These are phyloP conservation scores for Apiospora pterosperma DNA, from an alignment of 2,329 filamentous ascomycete genomes.

Conservation along the genomic window DNA sequence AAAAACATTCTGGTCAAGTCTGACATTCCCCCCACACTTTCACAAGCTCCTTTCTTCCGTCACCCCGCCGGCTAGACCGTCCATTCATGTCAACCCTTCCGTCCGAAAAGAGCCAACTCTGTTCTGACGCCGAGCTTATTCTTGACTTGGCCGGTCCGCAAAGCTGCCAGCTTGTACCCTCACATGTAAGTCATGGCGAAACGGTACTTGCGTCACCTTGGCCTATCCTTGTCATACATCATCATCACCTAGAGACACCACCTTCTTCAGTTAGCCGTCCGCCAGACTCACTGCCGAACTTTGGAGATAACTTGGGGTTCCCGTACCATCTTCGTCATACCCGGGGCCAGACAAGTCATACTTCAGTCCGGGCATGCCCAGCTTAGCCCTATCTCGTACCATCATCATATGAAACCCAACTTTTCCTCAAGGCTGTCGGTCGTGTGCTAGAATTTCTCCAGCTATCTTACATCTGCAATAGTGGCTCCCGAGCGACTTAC, in stretches of 20 bases:
- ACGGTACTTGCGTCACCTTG: background rate
- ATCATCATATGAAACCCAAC: background rate
- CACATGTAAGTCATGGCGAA: background rate
- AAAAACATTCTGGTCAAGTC: background rate
- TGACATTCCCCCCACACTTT: constrained; percentile 4
- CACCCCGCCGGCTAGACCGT: constrained; percentile 5
- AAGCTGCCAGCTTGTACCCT: background rate
- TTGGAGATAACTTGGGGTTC: background rate
- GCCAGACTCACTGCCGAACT: background rate
- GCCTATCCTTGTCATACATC: background rate
- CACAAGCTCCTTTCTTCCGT: constrained; percentile 5
- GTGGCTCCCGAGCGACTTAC: background rate
- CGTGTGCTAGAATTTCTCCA: background rate
- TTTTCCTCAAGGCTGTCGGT: background rate
- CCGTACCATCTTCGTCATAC: background rate
- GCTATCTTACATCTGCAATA: background rate
- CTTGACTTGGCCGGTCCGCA: background rate
- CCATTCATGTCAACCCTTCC: constrained; percentile 6
- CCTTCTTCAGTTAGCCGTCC: background rate
- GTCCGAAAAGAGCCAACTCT: constrained; percentile 3
- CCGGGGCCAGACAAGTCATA: background rate
- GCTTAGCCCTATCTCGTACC: background rate
- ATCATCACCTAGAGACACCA: background rate
- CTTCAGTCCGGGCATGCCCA: background rate
- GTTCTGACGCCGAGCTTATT: constrained; percentile 4